These are phyloP conservation scores for Centella asiatica DNA, from an alignment of 129 eudicot genomes.

Conservation along the genomic window DNA sequence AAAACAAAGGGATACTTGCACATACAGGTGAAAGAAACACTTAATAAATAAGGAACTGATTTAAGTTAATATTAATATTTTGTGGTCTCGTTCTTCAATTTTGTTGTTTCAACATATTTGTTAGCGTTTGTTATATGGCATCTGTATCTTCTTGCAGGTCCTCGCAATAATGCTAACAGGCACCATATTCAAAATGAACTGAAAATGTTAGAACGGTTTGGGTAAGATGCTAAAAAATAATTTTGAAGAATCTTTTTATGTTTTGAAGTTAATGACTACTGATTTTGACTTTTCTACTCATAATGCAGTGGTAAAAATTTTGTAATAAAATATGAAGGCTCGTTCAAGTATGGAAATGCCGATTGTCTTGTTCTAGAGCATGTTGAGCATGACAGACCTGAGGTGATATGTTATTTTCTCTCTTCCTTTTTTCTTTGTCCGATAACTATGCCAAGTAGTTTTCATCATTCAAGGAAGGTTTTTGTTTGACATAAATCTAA, in stretches of 20 bases:
- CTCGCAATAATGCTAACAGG: constrained; percentile 79
- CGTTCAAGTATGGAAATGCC: constrained; percentile 55
- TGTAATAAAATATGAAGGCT: constrained; percentile 80
- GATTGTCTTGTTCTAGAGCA: constrained; percentile 89
- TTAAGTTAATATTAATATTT: no score
- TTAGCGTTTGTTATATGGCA: not conserved
- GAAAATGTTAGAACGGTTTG: constrained; percentile 86
- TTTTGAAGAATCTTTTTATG: constrained; percentile 3
- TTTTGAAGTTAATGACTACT: not conserved
- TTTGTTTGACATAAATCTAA: constrained; percentile 1
- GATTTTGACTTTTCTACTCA: constrained; percentile 13
- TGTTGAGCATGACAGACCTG: constrained; percentile 90
- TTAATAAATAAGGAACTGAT: no score
- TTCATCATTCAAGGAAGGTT: not conserved
- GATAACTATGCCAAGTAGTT: not conserved
- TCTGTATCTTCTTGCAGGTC: constrained; percentile 44
- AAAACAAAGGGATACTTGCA: no score
- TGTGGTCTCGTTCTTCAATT: not conserved
- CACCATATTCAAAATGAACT: constrained; percentile 68
- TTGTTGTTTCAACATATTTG: not conserved
- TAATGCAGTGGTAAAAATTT: constrained; percentile 73
- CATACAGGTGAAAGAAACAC: no score
- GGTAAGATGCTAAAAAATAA: constrained; percentile 41
- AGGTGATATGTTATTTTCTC: constrained; percentile 38
- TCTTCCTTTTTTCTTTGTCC: not conserved